A percentile compares a stretch with the other conserved stretches of the same genome.
These are phyloP conservation scores for Juglanconis sp. DNA, from an alignment of 2,329 filamentous ascomycete genomes.

Conservation along the genomic window DNA sequence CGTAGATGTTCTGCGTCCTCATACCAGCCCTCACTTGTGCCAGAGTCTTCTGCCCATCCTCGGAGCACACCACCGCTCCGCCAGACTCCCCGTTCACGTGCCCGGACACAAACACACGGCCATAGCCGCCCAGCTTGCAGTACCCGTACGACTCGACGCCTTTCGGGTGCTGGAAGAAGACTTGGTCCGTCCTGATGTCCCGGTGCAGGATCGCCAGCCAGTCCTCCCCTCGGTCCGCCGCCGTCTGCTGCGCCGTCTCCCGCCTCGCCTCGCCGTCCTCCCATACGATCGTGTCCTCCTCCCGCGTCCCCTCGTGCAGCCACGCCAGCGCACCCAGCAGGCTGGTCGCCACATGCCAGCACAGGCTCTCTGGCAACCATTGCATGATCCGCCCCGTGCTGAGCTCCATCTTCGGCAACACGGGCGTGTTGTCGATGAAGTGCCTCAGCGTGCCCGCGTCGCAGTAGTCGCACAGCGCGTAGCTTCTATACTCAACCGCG, in stretches of 20 bases:
- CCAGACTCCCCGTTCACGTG: slow-evolving; percentile 24
- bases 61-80: slow-evolving; percentile 23
- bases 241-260: slow-evolving; percentile 4
- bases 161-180: slow-evolving; percentile 48
- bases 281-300: slow-evolving; percentile 18
- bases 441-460: slow-evolving; percentile 47
- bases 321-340: slow-evolving; percentile 48
- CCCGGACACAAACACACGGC: slow-evolving; percentile 37
- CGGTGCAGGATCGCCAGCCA: slow-evolving; percentile 53
- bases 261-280: not conserved
- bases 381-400: not conserved
- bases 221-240: not conserved
- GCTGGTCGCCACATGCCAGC: slow-evolving; percentile 53
- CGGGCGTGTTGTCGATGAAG: slow-evolving; percentile 29
- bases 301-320: slow-evolving; percentile 47
- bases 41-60: slow-evolving; percentile 13
- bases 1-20: slow-evolving; percentile 11
- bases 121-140: slow-evolving; percentile 52
- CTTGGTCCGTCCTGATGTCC: slow-evolving; percentile 42
- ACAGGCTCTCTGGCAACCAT: slow-evolving; percentile 50
- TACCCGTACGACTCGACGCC: slow-evolving; percentile 49
- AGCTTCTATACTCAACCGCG: slow-evolving; percentile 6
- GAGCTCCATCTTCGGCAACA: slow-evolving; percentile 11
- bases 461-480: slow-evolving; percentile 48
- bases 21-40: slow-evolving; percentile 21